Conservation (phyloP, 257 asterid species). For the Salvia rosmarinus region DNA sequence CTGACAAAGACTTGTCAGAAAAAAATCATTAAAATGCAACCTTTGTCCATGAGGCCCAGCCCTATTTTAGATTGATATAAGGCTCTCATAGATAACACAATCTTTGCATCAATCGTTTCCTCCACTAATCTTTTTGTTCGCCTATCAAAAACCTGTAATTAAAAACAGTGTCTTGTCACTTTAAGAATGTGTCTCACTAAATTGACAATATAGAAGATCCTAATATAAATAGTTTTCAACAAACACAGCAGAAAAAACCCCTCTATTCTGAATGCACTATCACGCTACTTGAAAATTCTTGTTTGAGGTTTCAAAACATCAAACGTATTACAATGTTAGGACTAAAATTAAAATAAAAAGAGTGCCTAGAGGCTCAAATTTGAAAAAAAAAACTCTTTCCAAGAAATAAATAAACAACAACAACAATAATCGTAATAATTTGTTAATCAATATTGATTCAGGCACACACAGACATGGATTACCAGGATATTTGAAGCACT, state of each 20-base stretch:
- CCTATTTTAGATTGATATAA: constrained; percentile 92
- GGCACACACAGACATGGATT: constrained; percentile 28
- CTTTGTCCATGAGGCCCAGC: constrained; percentile 92
- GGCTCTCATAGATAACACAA: constrained; percentile 93
- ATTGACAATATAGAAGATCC: constrained; percentile 13
- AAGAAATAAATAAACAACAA: constrained; percentile 9
- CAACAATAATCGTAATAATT: neutral
- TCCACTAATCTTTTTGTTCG: constrained; percentile 87
- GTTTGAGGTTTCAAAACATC: constrained; percentile 19
- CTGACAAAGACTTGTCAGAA: constrained; percentile 24
- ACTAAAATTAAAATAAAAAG: neutral
- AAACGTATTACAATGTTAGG: constrained; percentile 17
- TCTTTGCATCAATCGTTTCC: constrained; percentile 93
- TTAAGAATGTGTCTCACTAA: constrained; percentile 17
- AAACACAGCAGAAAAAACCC: constrained; percentile 6
- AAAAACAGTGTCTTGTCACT: constrained; percentile 25
- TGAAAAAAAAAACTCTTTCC: too few relatives aligned
- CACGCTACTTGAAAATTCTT: neutral
- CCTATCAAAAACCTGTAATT: constrained; percentile 83
- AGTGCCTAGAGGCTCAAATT: constrained; percentile 1
- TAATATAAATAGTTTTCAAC: neutral
- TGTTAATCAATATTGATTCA: neutral
- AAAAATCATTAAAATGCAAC: constrained; percentile 44
- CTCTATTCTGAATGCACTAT: constrained; percentile 17
- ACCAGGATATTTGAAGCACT: constrained; percentile 95